phyloP scores from a whole-genome alignment of 140 eudicot genomes.

The Bidens hawaiensis region DNA sequence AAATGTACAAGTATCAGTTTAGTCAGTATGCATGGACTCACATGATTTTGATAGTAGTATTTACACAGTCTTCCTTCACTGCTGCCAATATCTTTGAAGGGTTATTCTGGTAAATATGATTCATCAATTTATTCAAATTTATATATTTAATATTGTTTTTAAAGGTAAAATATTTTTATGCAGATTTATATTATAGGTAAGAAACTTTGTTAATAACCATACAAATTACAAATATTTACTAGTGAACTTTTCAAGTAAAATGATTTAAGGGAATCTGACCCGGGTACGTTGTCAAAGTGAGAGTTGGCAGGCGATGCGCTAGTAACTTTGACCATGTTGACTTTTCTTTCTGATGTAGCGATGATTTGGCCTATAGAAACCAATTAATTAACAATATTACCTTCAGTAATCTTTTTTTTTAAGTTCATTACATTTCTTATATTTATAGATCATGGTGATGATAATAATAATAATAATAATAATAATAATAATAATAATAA shows the following conservation, averaged over 20 bases:
- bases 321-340: background rate
- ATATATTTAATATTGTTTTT: background rate
- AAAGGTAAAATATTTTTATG: background rate
- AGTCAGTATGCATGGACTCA: slow-evolving; percentile 94
- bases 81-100: slow-evolving; percentile 89
- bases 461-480: too few species aligned
- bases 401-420: too few species aligned
- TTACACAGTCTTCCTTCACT: slow-evolving; percentile 79
- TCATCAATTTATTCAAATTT: slow-evolving; percentile 3
- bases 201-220: background rate
- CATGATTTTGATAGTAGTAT: slow-evolving; percentile 84
- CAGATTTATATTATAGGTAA: background rate
- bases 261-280: background rate
- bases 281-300: background rate
- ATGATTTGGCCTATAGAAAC: background rate
- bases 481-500: too few species aligned
- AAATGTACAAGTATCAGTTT: slow-evolving; percentile 84
- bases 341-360: background rate
- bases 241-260: background rate
- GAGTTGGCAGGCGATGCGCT: background rate
- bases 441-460: too few species aligned
- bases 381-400: background rate
- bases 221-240: background rate
- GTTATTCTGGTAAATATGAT: slow-evolving; percentile 55
- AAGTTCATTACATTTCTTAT: too few species aligned